phyloP scores from a whole-genome alignment of 2,329 filamentous ascomycete species.

The Pseudogymnoascus sp. region DNA sequence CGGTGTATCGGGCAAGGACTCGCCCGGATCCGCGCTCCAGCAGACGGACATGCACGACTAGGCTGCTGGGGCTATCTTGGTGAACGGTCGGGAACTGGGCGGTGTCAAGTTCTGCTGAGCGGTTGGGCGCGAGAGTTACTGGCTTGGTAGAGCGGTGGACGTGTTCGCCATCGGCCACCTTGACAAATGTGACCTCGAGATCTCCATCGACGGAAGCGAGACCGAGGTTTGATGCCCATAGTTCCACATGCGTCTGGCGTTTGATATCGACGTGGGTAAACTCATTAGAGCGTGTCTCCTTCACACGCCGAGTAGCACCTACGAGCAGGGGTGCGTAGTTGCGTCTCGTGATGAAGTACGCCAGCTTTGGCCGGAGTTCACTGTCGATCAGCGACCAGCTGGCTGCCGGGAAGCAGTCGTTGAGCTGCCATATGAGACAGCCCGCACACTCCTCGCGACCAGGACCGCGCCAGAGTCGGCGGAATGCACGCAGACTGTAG shows the following conservation, averaged over 20 bases:
- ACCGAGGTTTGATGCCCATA: slow-evolving; percentile 52
- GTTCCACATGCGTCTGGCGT: slow-evolving; percentile 41
- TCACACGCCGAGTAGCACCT: slow-evolving; percentile 37
- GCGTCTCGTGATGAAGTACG: slow-evolving; percentile 62
- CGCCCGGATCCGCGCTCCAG: too few relatives aligned
- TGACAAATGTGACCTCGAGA: slow-evolving; percentile 31
- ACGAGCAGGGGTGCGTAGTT: neutral
- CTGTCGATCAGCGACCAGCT: slow-evolving; percentile 70
- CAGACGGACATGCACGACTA: too few relatives aligned
- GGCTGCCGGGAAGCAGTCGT: slow-evolving; percentile 75
- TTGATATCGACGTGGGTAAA: slow-evolving; percentile 46
- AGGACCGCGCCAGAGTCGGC: slow-evolving; percentile 63
- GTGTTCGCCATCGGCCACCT: neutral
- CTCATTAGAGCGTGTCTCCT: slow-evolving; percentile 46
- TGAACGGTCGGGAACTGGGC: too few relatives aligned
- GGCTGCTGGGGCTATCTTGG: too few relatives aligned
- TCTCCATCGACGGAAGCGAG: slow-evolving; percentile 43
- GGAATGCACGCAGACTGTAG: slow-evolving; percentile 57
- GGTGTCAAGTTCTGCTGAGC: slow-evolving; percentile 27
- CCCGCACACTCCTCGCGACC: slow-evolving; percentile 62
- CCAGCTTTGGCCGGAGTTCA: slow-evolving; percentile 64
- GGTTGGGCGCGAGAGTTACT: slow-evolving; percentile 31
- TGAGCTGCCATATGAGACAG: slow-evolving; percentile 71
- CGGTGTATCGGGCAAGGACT: too few relatives aligned
- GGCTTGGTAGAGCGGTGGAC: neutral